These are phyloP conservation scores for Arabidopsis lyrata DNA, from an alignment of 441 rosid genomes.

Conservation along the genomic window DNA sequence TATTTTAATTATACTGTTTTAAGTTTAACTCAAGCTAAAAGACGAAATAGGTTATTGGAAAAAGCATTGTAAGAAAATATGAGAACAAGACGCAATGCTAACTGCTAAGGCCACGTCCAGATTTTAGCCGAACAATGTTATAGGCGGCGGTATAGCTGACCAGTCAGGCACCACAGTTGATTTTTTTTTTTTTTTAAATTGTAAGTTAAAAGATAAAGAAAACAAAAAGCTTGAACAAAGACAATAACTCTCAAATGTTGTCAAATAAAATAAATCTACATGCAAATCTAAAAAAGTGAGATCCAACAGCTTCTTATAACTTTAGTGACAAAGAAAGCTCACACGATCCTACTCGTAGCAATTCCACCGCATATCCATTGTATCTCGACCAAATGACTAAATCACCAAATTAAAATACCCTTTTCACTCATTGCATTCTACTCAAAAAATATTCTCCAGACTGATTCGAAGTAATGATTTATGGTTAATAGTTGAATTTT, in stretches of 20 bases:
- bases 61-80: background rate
- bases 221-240: background rate
- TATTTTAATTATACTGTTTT: background rate
- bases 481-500: background rate
- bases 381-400: background rate
- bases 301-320: slow-evolving; percentile 23
- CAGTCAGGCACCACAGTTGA: slow-evolving; percentile 14
- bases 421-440: background rate
- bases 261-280: background rate
- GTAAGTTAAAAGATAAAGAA: slow-evolving; percentile 3
- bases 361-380: slow-evolving; percentile 36
- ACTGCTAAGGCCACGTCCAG: slow-evolving; percentile 14
- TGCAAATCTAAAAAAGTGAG: slow-evolving; percentile 28
- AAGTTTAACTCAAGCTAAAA: background rate
- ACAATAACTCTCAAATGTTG: slow-evolving; percentile 16
- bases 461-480: background rate
- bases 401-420: background rate
- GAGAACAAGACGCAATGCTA: slow-evolving; percentile 1
- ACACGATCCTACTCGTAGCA: slow-evolving; percentile 37
- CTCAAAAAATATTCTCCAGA: background rate
- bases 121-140: slow-evolving; percentile 29
- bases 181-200: too few relatives aligned
- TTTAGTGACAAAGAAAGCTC: slow-evolving; percentile 31
- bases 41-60: background rate
- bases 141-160: background rate